Base-by-base conservation (phyloP, 2,329 filamentous ascomycete species). In the Thelonectria rubi region DNA sequence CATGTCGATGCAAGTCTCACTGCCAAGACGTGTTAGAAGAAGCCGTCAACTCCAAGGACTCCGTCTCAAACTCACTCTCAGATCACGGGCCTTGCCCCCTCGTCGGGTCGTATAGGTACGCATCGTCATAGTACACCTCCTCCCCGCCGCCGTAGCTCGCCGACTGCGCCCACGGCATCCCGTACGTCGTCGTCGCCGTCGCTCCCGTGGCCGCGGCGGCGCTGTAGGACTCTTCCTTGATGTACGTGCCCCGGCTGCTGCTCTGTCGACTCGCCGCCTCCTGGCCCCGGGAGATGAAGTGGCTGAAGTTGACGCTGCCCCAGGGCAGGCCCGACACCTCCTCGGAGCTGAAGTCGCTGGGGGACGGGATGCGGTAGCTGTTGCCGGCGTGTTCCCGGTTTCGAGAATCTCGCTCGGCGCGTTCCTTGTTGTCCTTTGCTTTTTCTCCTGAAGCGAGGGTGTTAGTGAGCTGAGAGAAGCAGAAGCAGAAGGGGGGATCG, bases 301-400 rank as follows among this genome's bases (percentile, higher is more conserved):
- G 81, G 40, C 79, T 82, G 76, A 92, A 82, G 63, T 84, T 90
- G 65, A 91, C 76, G 18, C 88, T 84, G 37, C 91, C 91, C 91
- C 90, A 93, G 0, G 90, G 90, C 3, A 92, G 78, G 0, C 90
- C 90, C 0, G 88, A 88, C 3, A 86, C 80, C 12, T 84, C 81
- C 50, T 84, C 82, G 37, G 71, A 73, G 60, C 76, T 76, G 37
- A 91, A 79, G 42, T 90, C 86, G 14, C 80, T 78, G 3, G 86
- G 79, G 18, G 84, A 81, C 0, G 88, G 87, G 1, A 87, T 82
- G 15, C 82, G 81, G 73, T 93, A 93, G 62, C 85, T 84, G 72
- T 85, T 85, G 45, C 83, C 86, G 3, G 90, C 90, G 60, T 87
- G 80, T 58, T 86, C 80, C 71, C 84, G 82, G 72, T 93, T 91